Conservation (phyloP, 1,139 yeast genomes). For the Martiniozyma asiatica region DNA sequence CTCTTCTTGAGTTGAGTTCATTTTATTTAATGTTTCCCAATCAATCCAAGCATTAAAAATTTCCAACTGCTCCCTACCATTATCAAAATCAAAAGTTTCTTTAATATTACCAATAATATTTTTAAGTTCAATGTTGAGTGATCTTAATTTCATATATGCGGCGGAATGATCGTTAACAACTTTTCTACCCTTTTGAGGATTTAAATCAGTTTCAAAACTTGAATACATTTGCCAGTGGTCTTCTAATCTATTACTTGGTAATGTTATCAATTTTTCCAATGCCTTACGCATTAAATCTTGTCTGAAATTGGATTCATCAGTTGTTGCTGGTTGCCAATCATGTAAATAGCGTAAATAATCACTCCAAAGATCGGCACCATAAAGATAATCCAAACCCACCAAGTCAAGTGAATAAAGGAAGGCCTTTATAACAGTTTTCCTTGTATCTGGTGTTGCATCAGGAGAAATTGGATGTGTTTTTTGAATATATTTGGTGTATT, state of each 20-base stretch:
- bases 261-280: constrained; percentile 54
- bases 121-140: constrained; percentile 60
- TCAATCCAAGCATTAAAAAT: constrained; percentile 68
- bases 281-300: constrained; percentile 66
- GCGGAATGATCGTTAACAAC: constrained; percentile 75
- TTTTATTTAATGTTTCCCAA: constrained; percentile 65
- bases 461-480: constrained; percentile 68
- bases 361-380: constrained; percentile 65
- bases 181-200: constrained; percentile 69
- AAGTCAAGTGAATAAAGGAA: constrained; percentile 72
- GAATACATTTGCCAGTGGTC: constrained; percentile 68
- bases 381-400: constrained; percentile 62
- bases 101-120: constrained; percentile 22
- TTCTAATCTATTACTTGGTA: constrained; percentile 70
- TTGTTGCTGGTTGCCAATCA: constrained; percentile 64
- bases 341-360: constrained; percentile 75
- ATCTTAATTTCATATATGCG: constrained; percentile 82
- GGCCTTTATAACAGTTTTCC: constrained; percentile 66
- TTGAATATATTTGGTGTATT: constrained; percentile 69
- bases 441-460: constrained; percentile 68
- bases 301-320: constrained; percentile 83
- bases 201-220: constrained; percentile 60
- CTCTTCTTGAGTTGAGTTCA: constrained; percentile 41
- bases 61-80: constrained; percentile 30
- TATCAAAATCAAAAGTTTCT: constrained; percentile 17